Evolutionary conservation across 2,329 filamentous ascomycete genomes (phyloP).

Genomic region (Ophiocordyceps camponoti-saundersi): DNA sequence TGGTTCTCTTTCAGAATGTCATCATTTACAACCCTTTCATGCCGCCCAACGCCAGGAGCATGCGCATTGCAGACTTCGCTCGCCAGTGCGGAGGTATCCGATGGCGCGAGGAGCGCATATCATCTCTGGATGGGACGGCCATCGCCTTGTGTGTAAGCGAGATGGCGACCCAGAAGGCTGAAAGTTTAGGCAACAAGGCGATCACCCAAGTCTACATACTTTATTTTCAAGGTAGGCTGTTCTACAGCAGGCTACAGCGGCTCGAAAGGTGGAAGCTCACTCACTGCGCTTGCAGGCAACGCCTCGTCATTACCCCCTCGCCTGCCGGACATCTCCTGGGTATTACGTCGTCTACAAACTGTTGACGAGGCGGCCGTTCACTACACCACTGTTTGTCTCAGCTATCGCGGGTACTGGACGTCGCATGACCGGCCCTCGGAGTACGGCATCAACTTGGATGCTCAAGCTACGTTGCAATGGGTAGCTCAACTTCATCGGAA

Average conservation of each 20-base stretch:
- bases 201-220: slow-evolving; percentile 31
- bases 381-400: slow-evolving; percentile 36
- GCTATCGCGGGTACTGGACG: slow-evolving; percentile 63
- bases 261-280: not conserved
- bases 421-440: slow-evolving; percentile 57
- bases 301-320: slow-evolving; percentile 40
- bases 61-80: slow-evolving; percentile 49
- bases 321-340: slow-evolving; percentile 36
- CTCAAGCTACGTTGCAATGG: slow-evolving; percentile 47
- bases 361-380: slow-evolving; percentile 14
- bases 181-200: not conserved
- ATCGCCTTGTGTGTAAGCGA: slow-evolving; percentile 42
- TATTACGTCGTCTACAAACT: slow-evolving; percentile 27
- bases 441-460: slow-evolving; percentile 50
- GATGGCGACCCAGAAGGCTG: slow-evolving; percentile 7
- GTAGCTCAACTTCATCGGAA: slow-evolving; percentile 25
- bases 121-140: slow-evolving; percentile 45
- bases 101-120: slow-evolving; percentile 49
- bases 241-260: slow-evolving; percentile 1
- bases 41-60: slow-evolving; percentile 51
- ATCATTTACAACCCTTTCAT: slow-evolving; percentile 70
- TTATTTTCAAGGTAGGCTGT: slow-evolving; percentile 34
- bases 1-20: slow-evolving; percentile 63
- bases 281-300: slow-evolving; percentile 27
- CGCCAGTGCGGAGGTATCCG: slow-evolving; percentile 39